phyloP scores from a whole-genome alignment of 768 basidiomycete genomes.

The Tephrocybe rancida region DNA sequence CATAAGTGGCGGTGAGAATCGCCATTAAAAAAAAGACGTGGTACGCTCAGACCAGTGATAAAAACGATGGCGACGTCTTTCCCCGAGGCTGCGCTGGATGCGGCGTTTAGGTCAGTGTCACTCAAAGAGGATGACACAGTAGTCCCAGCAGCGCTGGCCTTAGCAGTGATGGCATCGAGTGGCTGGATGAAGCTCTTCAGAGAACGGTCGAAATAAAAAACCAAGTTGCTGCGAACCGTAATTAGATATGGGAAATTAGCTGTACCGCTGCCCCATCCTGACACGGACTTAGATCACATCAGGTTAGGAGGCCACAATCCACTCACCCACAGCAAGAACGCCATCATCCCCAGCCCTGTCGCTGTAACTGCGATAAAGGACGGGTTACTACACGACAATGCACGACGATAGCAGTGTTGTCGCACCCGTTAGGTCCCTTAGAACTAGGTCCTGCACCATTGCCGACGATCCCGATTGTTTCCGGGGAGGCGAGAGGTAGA shows the following conservation, averaged over 20 bases:
- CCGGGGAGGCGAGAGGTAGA: conserved; percentile 47
- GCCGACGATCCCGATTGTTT: conserved; percentile 58
- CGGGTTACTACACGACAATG: not conserved
- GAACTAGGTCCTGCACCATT: conserved; percentile 57
- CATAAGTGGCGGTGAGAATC: not conserved
- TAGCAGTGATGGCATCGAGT: conserved; percentile 44
- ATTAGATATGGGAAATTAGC: conserved; percentile 54
- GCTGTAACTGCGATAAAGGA: conserved; percentile 30
- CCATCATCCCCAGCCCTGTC: conserved; percentile 61
- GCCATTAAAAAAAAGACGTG: not conserved
- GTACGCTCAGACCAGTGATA: conserved; percentile 39
- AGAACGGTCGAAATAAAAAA: not conserved
- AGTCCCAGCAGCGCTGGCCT: conserved; percentile 39
- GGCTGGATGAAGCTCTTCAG: conserved; percentile 27
- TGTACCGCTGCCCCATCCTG: conserved; percentile 55
- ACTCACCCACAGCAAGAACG: conserved; percentile 64
- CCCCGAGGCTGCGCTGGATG: conserved; percentile 42
- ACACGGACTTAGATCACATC: not conserved
- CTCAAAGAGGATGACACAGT: conserved; percentile 48
- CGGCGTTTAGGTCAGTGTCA: conserved; percentile 50
- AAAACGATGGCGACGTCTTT: conserved; percentile 57
- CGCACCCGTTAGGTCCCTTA: conserved; percentile 56
- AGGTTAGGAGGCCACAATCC: conserved; percentile 21
- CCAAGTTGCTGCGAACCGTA: conserved; percentile 33
- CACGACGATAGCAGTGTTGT: not conserved